Evolutionary conservation across 75 land plant genomes (phyloP).

Genomic region (Pinus albicaulis): DNA sequence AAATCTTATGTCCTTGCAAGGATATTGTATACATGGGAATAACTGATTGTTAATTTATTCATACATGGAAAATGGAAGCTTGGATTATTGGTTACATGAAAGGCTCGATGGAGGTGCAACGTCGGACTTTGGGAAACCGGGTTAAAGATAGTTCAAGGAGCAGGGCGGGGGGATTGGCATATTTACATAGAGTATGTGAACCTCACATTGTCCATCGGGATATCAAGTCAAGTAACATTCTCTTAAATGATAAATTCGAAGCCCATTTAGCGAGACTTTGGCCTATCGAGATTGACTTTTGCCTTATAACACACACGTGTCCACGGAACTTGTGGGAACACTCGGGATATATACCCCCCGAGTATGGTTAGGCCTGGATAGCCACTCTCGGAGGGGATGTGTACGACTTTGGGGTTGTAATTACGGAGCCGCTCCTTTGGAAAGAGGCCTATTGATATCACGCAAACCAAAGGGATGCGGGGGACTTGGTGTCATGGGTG

Average conservation of each 20-base stretch:
- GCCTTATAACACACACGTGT: slow-evolving; percentile 68
- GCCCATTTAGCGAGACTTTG: slow-evolving; percentile 85
- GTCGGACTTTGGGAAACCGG: slow-evolving; percentile 54
- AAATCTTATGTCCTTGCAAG: slow-evolving; percentile 69
- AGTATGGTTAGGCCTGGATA: slow-evolving; percentile 57
- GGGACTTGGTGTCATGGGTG: slow-evolving; percentile 71
- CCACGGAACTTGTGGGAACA: slow-evolving; percentile 73
- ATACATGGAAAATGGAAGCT: slow-evolving; percentile 77
- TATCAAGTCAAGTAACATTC: slow-evolving; percentile 74
- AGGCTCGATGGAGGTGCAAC: slow-evolving; percentile 37
- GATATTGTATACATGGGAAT: slow-evolving; percentile 50
- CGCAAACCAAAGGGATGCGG: slow-evolving; percentile 51
- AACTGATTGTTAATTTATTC: slow-evolving; percentile 65
- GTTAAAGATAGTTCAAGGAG: slow-evolving; percentile 55
- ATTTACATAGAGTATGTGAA: slow-evolving; percentile 61
- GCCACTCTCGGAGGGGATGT: slow-evolving; percentile 72
- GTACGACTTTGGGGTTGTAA: slow-evolving; percentile 70
- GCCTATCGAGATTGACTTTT: slow-evolving; percentile 64
- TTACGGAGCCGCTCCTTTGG: slow-evolving; percentile 67
- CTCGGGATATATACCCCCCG: slow-evolving; percentile 69
- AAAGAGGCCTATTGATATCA: slow-evolving; percentile 62
- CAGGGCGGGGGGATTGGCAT: slow-evolving; percentile 65
- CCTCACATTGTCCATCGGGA: slow-evolving; percentile 78
- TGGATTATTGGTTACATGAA: slow-evolving; percentile 79
- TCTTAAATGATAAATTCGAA: slow-evolving; percentile 64